Evolutionary conservation across 345 rosid genomes (phyloP).

Genomic region (Aquilaria malaccensis): DNA sequence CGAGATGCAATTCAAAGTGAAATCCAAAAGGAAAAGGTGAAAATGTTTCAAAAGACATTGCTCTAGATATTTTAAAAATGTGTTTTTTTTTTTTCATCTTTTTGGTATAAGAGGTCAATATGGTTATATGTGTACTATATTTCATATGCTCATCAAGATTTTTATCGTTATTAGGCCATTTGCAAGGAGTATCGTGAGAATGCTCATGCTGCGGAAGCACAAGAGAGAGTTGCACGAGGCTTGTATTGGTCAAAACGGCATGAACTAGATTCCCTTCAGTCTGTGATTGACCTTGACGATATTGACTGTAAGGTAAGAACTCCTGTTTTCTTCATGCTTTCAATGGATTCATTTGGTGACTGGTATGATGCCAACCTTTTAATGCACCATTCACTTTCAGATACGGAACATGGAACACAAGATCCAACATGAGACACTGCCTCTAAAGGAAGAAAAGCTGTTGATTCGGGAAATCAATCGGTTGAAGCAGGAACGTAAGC

Average conservation of each 20-base stretch:
- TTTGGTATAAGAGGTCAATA: background rate
- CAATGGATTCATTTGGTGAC: constrained; percentile 13
- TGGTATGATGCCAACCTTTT: background rate
- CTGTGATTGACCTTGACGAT: constrained; percentile 44
- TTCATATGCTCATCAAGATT: constrained; percentile 13
- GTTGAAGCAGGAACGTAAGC: constrained; percentile 52
- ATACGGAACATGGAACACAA: constrained; percentile 54
- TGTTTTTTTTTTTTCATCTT: background rate
- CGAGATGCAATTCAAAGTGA: constrained; percentile 59
- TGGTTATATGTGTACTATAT: background rate
- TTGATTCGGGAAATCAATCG: constrained; percentile 62
- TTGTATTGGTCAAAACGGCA: constrained; percentile 48
- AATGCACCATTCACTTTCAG: constrained; percentile 25
- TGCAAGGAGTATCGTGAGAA: constrained; percentile 32
- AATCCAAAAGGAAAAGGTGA: constrained; percentile 44
- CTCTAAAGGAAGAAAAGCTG: constrained; percentile 71
- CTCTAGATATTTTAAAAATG: background rate
- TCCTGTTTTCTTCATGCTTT: background rate
- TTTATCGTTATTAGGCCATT: constrained; percentile 32
- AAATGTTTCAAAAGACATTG: constrained; percentile 4
- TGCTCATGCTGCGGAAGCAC: constrained; percentile 36
- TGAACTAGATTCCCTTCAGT: constrained; percentile 62
- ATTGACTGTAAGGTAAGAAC: constrained; percentile 51
- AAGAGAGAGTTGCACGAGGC: constrained; percentile 58
- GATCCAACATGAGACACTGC: constrained; percentile 67